Conservation (phyloP, 148 eudicot species). For the Rhododendron vialii region DNA sequence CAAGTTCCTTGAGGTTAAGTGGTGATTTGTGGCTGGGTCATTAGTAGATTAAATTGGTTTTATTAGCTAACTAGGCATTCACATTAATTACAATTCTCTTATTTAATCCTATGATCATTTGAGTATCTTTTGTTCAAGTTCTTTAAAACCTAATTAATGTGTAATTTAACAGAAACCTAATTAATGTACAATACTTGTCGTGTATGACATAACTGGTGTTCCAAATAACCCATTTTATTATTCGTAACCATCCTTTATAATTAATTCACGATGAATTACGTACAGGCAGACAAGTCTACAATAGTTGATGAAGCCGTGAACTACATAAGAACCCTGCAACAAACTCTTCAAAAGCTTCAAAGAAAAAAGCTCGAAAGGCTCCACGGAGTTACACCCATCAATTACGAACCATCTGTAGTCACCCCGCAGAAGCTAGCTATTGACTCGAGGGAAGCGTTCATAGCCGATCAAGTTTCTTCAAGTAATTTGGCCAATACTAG, state of each 20-base stretch:
- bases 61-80: not conserved
- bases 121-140: not conserved
- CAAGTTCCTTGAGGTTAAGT: not conserved
- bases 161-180: not conserved
- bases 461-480: slow-evolving; percentile 61
- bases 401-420: slow-evolving; percentile 1
- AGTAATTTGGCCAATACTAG: not conserved
- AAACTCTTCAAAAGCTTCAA: slow-evolving; percentile 47
- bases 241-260: not conserved
- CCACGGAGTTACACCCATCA: slow-evolving; percentile 16
- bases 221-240: not conserved
- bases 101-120: not conserved
- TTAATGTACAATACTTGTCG: not conserved
- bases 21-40: no score
- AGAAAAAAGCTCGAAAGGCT: slow-evolving; percentile 46
- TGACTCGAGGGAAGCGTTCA: slow-evolving; percentile 45
- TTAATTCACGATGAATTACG: not conserved
- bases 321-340: slow-evolving; percentile 50
- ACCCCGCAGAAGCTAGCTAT: slow-evolving; percentile 15
- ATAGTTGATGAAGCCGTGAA: slow-evolving; percentile 69
- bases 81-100: not conserved
- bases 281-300: slow-evolving; percentile 26
- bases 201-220: not conserved
- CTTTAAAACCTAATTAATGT: not conserved
- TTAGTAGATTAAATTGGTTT: not conserved